These are phyloP conservation scores for Pichia sp. DNA, from an alignment of 1,139 yeast genomes.

Conservation along the genomic window DNA sequence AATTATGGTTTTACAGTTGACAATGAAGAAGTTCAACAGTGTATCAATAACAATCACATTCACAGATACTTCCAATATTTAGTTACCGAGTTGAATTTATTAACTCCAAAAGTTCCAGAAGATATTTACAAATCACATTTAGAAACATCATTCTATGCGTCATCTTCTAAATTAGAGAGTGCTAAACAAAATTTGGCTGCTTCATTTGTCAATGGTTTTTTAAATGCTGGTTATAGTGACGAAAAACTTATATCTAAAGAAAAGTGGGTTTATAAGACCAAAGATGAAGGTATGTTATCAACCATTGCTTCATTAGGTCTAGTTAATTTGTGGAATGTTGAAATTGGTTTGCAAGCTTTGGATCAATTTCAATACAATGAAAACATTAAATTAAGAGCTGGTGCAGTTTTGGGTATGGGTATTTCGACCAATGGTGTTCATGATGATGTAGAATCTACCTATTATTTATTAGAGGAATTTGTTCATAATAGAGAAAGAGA, in stretches of 20 bases:
- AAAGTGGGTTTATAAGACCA: constrained; percentile 83
- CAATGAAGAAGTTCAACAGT: constrained; percentile 74
- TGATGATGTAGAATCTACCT: constrained; percentile 92
- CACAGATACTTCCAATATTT: constrained; percentile 76
- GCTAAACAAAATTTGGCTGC: constrained; percentile 97
- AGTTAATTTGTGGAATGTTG: constrained; percentile 84
- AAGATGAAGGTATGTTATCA: constrained; percentile 89
- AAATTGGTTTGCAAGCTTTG: constrained; percentile 81
- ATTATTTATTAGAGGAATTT: constrained; percentile 78
- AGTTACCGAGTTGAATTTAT: constrained; percentile 77
- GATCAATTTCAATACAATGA: constrained; percentile 85
- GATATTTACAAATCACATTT: constrained; percentile 89
- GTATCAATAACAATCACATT: constrained; percentile 72
- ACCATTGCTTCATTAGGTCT: constrained; percentile 92
- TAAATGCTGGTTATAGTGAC: constrained; percentile 83
- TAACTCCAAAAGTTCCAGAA: constrained; percentile 90
- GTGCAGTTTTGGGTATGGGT: constrained; percentile 95
- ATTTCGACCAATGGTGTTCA: constrained; percentile 90
- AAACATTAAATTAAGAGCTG: constrained; percentile 88
- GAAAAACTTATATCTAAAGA: constrained; percentile 76
- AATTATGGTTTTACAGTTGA: constrained; percentile 67
- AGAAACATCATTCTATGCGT: constrained; percentile 48
- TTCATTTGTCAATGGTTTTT: constrained; percentile 84
- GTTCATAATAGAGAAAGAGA: constrained; percentile 39
- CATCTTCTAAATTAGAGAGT: constrained; percentile 68